Percentiles rank a stretch among this genome's conserved stretches.
Conservation (phyloP, 805 yeast species). For the Candida arabinofermentans region DNA sequence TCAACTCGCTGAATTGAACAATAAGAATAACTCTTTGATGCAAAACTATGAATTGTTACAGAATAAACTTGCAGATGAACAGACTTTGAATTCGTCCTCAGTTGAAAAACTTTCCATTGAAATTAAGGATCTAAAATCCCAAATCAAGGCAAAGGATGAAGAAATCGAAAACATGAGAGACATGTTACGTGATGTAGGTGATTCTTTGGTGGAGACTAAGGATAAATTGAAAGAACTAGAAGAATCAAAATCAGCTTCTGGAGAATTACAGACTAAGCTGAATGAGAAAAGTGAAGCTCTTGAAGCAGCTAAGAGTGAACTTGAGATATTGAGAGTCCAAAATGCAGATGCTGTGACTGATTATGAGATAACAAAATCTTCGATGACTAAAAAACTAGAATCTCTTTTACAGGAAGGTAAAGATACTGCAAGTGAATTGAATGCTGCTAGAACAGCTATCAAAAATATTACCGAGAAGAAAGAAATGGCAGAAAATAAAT, state of each 20-base stretch:
- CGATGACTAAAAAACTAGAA: slow-evolving; percentile 24
- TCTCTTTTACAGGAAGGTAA: no score
- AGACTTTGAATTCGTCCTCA: not conserved
- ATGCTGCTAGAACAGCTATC: slow-evolving; percentile 9
- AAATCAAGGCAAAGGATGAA: slow-evolving; percentile 42
- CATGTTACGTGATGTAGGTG: slow-evolving; percentile 72
- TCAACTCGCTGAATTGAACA: slow-evolving; percentile 6
- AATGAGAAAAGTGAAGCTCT: slow-evolving; percentile 17
- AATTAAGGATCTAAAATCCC: slow-evolving; percentile 20
- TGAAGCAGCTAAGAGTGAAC: slow-evolving; percentile 14
- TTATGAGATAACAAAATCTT: slow-evolving; percentile 29
- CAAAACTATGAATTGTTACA: slow-evolving; percentile 2
- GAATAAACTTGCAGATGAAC: not conserved
- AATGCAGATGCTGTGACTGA: slow-evolving; percentile 33
- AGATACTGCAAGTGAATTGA: no score
- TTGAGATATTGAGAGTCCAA: slow-evolving; percentile 33
- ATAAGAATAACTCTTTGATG: slow-evolving; percentile 2
- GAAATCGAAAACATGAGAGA: slow-evolving; percentile 72
- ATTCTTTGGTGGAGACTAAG: slow-evolving; percentile 69
- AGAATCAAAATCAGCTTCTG: slow-evolving; percentile 5
- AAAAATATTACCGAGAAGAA: slow-evolving; percentile 4
- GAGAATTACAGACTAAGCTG: slow-evolving; percentile 1
- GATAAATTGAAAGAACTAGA: slow-evolving; percentile 47
- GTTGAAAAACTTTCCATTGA: slow-evolving; percentile 8
- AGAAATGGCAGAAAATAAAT: slow-evolving; percentile 15